phyloP scores from a whole-genome alignment of 176 grass and related monocot genomes.

The Hyparrhenia diplandra region DNA sequence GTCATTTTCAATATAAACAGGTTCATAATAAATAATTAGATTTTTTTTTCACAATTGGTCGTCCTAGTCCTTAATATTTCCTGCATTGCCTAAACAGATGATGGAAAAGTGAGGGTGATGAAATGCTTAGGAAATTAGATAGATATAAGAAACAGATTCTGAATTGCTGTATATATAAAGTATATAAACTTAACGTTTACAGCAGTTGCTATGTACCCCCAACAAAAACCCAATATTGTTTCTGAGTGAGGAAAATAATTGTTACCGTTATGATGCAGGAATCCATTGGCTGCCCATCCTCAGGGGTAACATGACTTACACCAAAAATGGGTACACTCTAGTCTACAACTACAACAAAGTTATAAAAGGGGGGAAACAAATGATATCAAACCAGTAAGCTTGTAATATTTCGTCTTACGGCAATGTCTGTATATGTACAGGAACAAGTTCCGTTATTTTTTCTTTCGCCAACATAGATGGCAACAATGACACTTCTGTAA shows the following conservation, averaged over 20 bases:
- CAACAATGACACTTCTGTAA: conserved; percentile 41
- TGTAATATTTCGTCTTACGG: conserved; percentile 42
- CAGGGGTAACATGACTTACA: not conserved
- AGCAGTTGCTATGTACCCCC: not conserved
- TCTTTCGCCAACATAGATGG: conserved; percentile 59
- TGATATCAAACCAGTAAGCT: conserved; percentile 15
- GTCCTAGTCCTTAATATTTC: no score
- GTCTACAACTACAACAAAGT: conserved; percentile 34
- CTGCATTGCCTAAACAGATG: no score
- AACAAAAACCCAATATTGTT: not conserved
- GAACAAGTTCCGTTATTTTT: conserved; percentile 70
- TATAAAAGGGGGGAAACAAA: not conserved
- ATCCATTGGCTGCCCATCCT: not conserved
- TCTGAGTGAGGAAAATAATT: not conserved
- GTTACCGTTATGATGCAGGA: not conserved
- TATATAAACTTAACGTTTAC: not conserved
- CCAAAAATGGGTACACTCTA: conserved; percentile 21
- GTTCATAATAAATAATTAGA: no score
- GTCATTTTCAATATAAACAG: no score
- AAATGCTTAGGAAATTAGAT: not conserved
- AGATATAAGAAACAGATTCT: not conserved
- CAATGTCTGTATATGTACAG: conserved; percentile 76
- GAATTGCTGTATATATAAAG: not conserved
- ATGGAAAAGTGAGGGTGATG: no score
- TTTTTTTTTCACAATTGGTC: no score